Conservation (phyloP, 1,139 yeast genomes). For the Pichiaceae sp. region DNA sequence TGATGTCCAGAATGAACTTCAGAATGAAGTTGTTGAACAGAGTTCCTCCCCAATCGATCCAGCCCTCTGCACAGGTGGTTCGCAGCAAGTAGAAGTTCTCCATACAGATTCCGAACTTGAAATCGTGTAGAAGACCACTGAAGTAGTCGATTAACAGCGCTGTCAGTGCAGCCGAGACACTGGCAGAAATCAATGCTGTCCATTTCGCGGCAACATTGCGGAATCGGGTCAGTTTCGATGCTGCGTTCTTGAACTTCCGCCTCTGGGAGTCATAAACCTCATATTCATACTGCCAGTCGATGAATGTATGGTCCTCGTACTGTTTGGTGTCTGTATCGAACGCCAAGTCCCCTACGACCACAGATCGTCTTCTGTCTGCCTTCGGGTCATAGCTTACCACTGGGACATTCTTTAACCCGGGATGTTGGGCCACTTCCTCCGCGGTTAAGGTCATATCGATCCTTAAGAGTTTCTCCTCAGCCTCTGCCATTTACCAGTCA, state of each 20-base stretch:
- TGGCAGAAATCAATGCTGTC: conserved; percentile 48
- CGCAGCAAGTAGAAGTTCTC: conserved; percentile 27
- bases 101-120: conserved; percentile 43
- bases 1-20: conserved; percentile 7
- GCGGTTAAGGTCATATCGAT: not conserved
- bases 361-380: not conserved
- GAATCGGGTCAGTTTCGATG: conserved; percentile 4
- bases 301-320: conserved; percentile 27
- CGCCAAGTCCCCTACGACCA: not conserved
- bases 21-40: conserved; percentile 7
- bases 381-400: not conserved
- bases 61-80: conserved; percentile 22
- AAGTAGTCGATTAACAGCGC: conserved; percentile 54
- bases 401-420: not conserved
- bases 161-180: conserved; percentile 49
- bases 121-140: conserved; percentile 56
- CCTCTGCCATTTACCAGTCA: too few relatives aligned
- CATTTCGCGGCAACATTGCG: conserved; percentile 31
- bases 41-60: conserved; percentile 34
- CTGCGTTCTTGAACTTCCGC: conserved; percentile 4
- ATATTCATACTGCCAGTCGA: conserved; percentile 36
- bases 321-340: conserved; percentile 7
- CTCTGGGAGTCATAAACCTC: conserved; percentile 18
- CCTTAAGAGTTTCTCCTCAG: not conserved
- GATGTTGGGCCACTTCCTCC: not conserved